These are phyloP conservation scores for Sporothrix euskadiensis DNA, from an alignment of 2,329 filamentous ascomycete genomes.

Conservation along the genomic window DNA sequence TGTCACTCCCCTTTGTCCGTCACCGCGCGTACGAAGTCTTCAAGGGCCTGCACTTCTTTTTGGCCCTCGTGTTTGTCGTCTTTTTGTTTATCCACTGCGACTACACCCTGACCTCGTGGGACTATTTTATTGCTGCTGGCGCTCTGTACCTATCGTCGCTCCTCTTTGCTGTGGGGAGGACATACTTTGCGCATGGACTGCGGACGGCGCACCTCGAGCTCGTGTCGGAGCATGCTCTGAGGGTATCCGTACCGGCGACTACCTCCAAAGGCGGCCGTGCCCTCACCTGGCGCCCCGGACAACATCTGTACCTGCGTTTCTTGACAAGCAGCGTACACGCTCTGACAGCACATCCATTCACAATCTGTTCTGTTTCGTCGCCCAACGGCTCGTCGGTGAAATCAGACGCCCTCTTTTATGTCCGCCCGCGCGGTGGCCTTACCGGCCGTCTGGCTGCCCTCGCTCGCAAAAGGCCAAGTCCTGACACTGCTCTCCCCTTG, in stretches of 20 bases:
- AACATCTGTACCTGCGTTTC: conserved; percentile 47
- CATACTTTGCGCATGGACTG: conserved; percentile 53
- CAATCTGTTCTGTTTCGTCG: conserved; percentile 26
- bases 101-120: conserved; percentile 56
- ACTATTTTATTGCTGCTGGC: conserved; percentile 61
- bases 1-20: conserved; percentile 52
- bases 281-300: conserved; percentile 52
- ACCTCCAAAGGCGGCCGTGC: conserved; percentile 27
- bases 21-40: conserved; percentile 62
- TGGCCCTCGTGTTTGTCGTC: conserved; percentile 55
- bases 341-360: conserved; percentile 32
- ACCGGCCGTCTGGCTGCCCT: conserved; percentile 49
- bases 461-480: conserved; percentile 43
- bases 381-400: background rate
- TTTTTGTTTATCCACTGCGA: conserved; percentile 64
- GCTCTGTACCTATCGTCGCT: conserved; percentile 53
- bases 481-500: conserved; percentile 46
- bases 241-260: conserved; percentile 46
- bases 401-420: conserved; percentile 53
- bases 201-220: conserved; percentile 46
- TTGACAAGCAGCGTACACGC: conserved; percentile 25
- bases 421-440: conserved; percentile 52
- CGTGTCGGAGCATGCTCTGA: conserved; percentile 45
- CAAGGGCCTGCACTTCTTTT: conserved; percentile 57
- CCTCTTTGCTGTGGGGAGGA: conserved; percentile 48